phyloP scores from a whole-genome alignment of 2,329 filamentous ascomycete genomes.

The Colletotrichum sp. region DNA sequence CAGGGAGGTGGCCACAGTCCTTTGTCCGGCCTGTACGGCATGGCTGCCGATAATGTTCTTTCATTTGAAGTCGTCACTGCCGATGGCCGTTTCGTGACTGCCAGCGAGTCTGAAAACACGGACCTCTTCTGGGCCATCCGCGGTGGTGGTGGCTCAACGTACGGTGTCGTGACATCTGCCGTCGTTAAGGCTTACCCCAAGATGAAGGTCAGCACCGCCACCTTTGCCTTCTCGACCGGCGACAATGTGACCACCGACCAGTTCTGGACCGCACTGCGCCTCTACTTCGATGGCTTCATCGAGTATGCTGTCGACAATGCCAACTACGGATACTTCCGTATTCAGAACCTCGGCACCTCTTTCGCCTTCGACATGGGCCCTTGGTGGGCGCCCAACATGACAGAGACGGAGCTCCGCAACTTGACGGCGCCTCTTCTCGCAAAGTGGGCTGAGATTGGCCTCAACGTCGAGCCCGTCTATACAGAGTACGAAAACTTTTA shows the following conservation, averaged over 20 bases:
- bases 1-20: slow-evolving; percentile 67
- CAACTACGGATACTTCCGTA: slow-evolving; percentile 29
- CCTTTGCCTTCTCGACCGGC: slow-evolving; percentile 40
- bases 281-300: slow-evolving; percentile 29
- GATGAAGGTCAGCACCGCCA: slow-evolving; percentile 45
- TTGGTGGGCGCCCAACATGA: slow-evolving; percentile 31
- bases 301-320: slow-evolving; percentile 28
- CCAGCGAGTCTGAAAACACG: slow-evolving; percentile 56
- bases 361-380: slow-evolving; percentile 36
- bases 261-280: slow-evolving; percentile 33
- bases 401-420: slow-evolving; percentile 35
- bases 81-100: slow-evolving; percentile 51
- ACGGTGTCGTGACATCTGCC: slow-evolving; percentile 60
- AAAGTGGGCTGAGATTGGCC: slow-evolving; percentile 33
- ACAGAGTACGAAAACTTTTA: slow-evolving; percentile 29
- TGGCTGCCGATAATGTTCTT: slow-evolving; percentile 67
- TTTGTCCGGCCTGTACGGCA: slow-evolving; percentile 57
- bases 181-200: slow-evolving; percentile 56
- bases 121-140: slow-evolving; percentile 71
- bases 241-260: slow-evolving; percentile 25
- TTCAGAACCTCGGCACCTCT: slow-evolving; percentile 27
- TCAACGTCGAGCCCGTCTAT: slow-evolving; percentile 29
- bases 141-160: slow-evolving; percentile 48
- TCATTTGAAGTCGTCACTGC: slow-evolving; percentile 63
- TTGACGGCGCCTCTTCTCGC: slow-evolving; percentile 38